Percentiles rank a stretch among this genome's conserved stretches.
Evolutionary conservation across 2,329 filamentous ascomycete genomes (phyloP).

Genomic region (Pseudonectria foliicola): DNA sequence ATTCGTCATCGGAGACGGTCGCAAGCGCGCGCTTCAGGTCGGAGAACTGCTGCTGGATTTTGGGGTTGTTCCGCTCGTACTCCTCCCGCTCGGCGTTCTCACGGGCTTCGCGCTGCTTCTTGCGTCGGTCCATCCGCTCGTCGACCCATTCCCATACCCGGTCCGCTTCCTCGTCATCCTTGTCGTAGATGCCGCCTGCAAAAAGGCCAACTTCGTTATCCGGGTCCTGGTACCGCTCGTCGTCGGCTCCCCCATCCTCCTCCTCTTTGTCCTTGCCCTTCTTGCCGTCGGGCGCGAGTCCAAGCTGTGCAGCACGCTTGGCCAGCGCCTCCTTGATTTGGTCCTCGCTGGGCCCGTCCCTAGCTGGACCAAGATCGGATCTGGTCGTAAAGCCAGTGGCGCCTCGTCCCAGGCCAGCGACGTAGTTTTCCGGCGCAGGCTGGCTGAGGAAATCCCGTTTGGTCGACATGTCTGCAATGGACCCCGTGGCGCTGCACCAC

Average conservation of each 20-base stretch:
- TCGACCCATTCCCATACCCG: constrained; percentile 93
- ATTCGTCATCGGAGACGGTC: constrained; percentile 88
- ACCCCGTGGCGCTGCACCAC: constrained; percentile 9
- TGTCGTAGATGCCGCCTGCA: constrained; percentile 90
- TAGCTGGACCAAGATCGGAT: constrained; percentile 89
- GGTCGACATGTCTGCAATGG: constrained; percentile 38
- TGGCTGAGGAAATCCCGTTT: constrained; percentile 85
- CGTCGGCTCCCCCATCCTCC: constrained; percentile 66
- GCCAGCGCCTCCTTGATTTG: constrained; percentile 97
- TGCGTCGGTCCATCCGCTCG: constrained; percentile 92
- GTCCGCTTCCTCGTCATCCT: constrained; percentile 96
- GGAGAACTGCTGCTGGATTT: constrained; percentile 96
- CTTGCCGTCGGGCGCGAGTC: constrained; percentile 61
- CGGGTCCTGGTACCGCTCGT: constrained; percentile 85
- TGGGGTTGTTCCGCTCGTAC: constrained; percentile 95
- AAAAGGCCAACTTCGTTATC: constrained; percentile 97
- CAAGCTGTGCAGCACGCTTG: constrained; percentile 82
- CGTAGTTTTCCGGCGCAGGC: constrained; percentile 78
- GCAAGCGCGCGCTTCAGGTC: constrained; percentile 88
- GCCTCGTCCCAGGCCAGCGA: constrained; percentile 93
- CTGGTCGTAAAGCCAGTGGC: constrained; percentile 97
- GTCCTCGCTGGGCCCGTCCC: constrained; percentile 92
- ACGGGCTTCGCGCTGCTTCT: constrained; percentile 87
- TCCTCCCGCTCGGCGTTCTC: constrained; percentile 88
- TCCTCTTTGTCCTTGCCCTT: constrained; percentile 65